Evolutionary conservation across 2,329 filamentous ascomycete species (phyloP).

Genomic region (Apiospora pterosperma): DNA sequence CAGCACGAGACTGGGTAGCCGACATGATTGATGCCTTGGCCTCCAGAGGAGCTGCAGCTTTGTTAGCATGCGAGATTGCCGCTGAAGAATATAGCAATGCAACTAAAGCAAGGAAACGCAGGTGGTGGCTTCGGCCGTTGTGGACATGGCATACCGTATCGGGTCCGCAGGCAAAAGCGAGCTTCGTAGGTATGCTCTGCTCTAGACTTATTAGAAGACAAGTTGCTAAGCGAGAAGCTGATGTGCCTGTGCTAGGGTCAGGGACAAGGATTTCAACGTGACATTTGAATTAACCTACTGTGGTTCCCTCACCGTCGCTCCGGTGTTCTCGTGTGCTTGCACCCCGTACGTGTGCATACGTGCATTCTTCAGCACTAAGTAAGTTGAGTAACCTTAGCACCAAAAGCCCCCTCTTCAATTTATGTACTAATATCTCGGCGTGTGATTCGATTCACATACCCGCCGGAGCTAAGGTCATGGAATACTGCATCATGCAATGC

Average conservation of each 20-base stretch:
- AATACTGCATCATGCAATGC: neutral
- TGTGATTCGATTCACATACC: slow-evolving; percentile 2
- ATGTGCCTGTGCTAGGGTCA: no score
- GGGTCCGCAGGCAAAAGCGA: neutral
- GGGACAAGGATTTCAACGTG: no score
- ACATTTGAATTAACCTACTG: no score
- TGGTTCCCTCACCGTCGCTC: no score
- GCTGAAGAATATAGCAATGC: slow-evolving; percentile 2
- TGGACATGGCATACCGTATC: neutral
- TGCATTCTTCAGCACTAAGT: neutral
- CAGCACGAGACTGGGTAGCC: slow-evolving; percentile 12
- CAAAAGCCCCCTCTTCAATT: neutral
- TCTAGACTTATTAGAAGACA: no score
- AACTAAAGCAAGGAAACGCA: neutral
- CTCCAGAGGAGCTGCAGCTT: neutral
- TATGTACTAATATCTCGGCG: neutral
- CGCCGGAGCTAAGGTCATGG: neutral
- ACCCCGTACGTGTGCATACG: no score
- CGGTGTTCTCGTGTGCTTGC: no score
- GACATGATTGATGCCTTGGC: slow-evolving; percentile 18
- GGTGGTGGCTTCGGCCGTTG: neutral
- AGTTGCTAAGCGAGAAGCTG: no score
- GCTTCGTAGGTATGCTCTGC: neutral
- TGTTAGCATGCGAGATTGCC: slow-evolving; percentile 7
- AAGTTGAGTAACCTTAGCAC: no score